Evolutionary conservation across 169 alveolate genomes (phyloP), one percentile per base, ranked within the genome.

Genomic region (Toxoplasma gondii): DNA sequence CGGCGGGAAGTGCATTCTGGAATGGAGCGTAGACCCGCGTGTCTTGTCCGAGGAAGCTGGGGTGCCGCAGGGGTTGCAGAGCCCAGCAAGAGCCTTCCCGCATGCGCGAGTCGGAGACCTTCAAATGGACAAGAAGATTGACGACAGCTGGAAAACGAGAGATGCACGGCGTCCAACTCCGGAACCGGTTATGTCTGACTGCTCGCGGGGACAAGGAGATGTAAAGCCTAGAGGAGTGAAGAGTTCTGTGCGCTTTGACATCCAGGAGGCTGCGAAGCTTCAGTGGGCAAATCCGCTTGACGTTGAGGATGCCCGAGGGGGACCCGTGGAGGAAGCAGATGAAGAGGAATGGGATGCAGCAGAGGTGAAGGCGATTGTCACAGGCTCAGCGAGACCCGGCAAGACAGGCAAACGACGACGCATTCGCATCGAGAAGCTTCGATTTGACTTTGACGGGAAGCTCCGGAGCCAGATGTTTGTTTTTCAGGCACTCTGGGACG

Each of bases 281-380:
- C 95, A 94, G 53, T 95, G 96, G 96, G 92, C 96, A 64, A 93
- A 93, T 88, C 96, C 95, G 36, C 78, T 92, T 43, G 96, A 93
- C 0, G 92, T 82, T 45, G 95, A 92, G 29, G 96, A 92, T 24
- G n/a, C 41, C 31, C 38, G 22, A 9, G 43, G 84, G 22, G 84
- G 84, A 34, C 84, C 84, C 9, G 24, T 74, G 22, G 84, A 36
- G 43, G 54, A 82, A 17, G 69, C 19, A 17, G 64, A 64, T 38
- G 83, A n/a, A 54, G 92, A 58, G 38, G 95, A 70, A 74, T 43
- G n/a, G 45, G 88, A 49, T 24, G 36, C 45, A 17, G 58, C 69
- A 44, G 44, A 67, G 45, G 81, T 7, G 41, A 2, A 2, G 49
- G 49, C 9, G 92, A 5, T 24, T 19, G 29, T 34, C 58, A 80